Conservation (phyloP, 495 filamentous ascomycete genomes). For the Choiromyces venosus region DNA sequence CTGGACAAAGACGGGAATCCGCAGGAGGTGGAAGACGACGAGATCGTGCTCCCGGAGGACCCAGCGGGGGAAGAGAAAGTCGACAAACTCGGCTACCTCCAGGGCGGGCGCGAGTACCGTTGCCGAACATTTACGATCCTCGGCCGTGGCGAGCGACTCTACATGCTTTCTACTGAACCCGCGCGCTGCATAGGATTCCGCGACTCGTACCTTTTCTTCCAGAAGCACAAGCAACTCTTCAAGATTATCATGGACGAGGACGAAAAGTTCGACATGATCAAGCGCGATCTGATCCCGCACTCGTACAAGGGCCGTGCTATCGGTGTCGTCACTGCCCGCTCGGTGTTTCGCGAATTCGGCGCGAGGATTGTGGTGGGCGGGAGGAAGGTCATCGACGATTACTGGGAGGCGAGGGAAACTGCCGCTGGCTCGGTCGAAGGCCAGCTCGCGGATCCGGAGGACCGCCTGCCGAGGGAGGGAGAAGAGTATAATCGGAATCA, state of each 20-base stretch:
- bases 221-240: constrained; percentile 87
- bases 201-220: constrained; percentile 97
- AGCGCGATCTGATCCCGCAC: constrained; percentile 88
- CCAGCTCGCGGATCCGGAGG: constrained; percentile 80
- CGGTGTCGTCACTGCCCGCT: constrained; percentile 91
- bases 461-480: constrained; percentile 62
- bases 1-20: constrained; percentile 93
- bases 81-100: constrained; percentile 73
- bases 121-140: constrained; percentile 87
- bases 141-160: constrained; percentile 75
- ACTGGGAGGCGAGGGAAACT: constrained; percentile 70
- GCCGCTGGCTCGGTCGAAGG: constrained; percentile 81
- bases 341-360: constrained; percentile 95
- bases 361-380: constrained; percentile 90
- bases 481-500: constrained; percentile 88
- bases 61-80: constrained; percentile 88
- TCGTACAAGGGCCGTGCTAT: constrained; percentile 97
- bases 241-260: constrained; percentile 94
- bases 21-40: constrained; percentile 85
- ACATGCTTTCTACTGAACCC: constrained; percentile 97
- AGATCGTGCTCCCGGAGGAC: constrained; percentile 82
- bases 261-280: constrained; percentile 88
- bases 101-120: constrained; percentile 80
- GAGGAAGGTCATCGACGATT: constrained; percentile 79
- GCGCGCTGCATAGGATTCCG: constrained; percentile 94